These are phyloP conservation scores for Hypoxylon sp. DNA, from an alignment of 2,329 filamentous ascomycete species.

Conservation along the genomic window DNA sequence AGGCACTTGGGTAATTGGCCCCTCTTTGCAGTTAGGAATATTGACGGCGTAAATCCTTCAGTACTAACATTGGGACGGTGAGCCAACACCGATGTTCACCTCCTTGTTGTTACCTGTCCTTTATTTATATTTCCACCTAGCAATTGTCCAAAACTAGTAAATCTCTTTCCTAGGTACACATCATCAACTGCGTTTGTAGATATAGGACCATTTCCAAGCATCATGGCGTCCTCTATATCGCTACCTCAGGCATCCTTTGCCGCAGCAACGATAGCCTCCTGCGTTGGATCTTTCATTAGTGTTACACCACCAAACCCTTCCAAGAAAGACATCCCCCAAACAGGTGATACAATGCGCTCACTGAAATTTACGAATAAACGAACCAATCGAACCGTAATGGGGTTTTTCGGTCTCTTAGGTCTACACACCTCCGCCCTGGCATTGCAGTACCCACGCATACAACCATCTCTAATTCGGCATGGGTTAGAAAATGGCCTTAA, in stretches of 20 bases:
- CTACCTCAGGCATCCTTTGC: slow-evolving; percentile 28
- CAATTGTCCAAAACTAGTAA: no score
- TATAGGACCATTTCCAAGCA: not conserved
- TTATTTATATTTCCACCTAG: no score
- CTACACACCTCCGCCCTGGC: slow-evolving; percentile 37
- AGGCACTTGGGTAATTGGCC: no score
- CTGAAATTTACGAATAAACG: slow-evolving; percentile 43
- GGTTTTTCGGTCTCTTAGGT: slow-evolving; percentile 41
- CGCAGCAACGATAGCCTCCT: slow-evolving; percentile 41
- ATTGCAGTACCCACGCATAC: slow-evolving; percentile 35
- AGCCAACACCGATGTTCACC: no score
- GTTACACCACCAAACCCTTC: slow-evolving; percentile 47
- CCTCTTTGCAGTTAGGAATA: no score
- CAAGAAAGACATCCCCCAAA: slow-evolving; percentile 10
- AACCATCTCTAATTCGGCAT: slow-evolving; percentile 40
- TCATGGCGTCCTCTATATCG: slow-evolving; percentile 3
- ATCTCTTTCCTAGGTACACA: no score
- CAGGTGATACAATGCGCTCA: slow-evolving; percentile 20
- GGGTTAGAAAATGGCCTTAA: slow-evolving; percentile 48
- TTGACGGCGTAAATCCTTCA: no score
- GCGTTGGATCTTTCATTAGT: slow-evolving; percentile 44
- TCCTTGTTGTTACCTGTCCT: no score
- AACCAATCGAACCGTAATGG: slow-evolving; percentile 31
- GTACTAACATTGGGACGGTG: no score
- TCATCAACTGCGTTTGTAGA: no score